Evolutionary conservation across 805 yeast genomes (phyloP), one percentile per base, ranked within the genome.

Genomic region (Kodamaea restingae): DNA sequence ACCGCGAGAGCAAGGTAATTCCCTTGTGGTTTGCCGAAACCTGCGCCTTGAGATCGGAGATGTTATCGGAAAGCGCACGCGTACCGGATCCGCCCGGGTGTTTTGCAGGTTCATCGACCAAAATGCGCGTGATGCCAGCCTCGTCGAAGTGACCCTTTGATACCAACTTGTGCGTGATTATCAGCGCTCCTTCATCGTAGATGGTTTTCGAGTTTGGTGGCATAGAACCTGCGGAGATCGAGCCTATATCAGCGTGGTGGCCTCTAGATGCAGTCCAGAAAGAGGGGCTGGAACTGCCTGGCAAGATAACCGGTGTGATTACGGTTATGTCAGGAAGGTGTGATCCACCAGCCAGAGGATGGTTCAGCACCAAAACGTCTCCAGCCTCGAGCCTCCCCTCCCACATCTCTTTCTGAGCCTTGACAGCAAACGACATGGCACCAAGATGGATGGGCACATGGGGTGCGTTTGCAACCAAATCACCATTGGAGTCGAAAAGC

Each of bases 231-330:
- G 97, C 95, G 25, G 87, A 63, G 42, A 83, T 77, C 10, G 95
- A 95, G 12, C 98, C 97, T 54, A 91, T 90, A 60, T 90, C 98
- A 4, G 96, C 90, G 63, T 91, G 98, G 62, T 90, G 98, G 2
- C 96, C 97, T 47, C 98, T 72, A 0, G 95, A 82, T 0, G 97
- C 98, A 10, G 87, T 88, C 70, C 87, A 90, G 58, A 90, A 90
- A 18, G 88, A 76, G 25, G 87, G 72, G 5, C 68, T 4, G 11
- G 27, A 74, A 15, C 65, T 70, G 18, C 52, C 44, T 15, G 50
- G 43, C 20, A 70, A 69, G 54, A 87, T 84, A 1, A 90, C 88
- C 0, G 98, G 98, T 0, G 96, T 85, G 32, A 91, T 81, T 9
- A 90, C 95, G 0, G 97, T 90, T 47, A 90, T 88, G 63, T 66